Percentiles rank a stretch among this genome's conserved stretches.
These are phyloP conservation scores for Tephrocybe sp. DNA, from an alignment of 768 basidiomycete species.

Conservation along the genomic window DNA sequence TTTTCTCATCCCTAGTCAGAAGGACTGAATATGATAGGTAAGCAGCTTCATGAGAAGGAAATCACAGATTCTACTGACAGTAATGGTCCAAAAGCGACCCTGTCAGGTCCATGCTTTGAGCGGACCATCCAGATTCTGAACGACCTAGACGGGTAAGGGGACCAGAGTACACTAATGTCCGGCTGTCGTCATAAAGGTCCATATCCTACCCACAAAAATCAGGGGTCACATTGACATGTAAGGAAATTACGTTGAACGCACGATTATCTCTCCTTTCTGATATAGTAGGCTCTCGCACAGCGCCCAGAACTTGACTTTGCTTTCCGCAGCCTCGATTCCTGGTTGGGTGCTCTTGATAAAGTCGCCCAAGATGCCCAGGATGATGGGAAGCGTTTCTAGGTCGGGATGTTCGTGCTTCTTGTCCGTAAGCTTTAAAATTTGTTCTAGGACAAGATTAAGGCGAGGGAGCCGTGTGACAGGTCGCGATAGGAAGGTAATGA, in stretches of 20 bases:
- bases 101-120: slow-evolving; percentile 69
- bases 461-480: slow-evolving; percentile 90
- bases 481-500: slow-evolving; percentile 80
- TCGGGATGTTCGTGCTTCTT: slow-evolving; percentile 76
- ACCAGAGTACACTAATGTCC: slow-evolving; percentile 70
- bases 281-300: slow-evolving; percentile 75
- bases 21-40: slow-evolving; percentile 46
- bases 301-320: slow-evolving; percentile 86
- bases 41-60: neutral
- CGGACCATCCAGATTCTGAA: slow-evolving; percentile 72
- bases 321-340: slow-evolving; percentile 88
- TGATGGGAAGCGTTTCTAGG: slow-evolving; percentile 71
- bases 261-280: slow-evolving; percentile 81
- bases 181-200: slow-evolving; percentile 75
- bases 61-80: slow-evolving; percentile 42
- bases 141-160: slow-evolving; percentile 59
- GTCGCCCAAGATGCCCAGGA: slow-evolving; percentile 64
- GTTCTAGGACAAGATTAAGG: slow-evolving; percentile 71
- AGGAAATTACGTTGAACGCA: slow-evolving; percentile 40
- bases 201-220: slow-evolving; percentile 57
- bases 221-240: neutral
- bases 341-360: slow-evolving; percentile 86
- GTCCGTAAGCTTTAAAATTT: slow-evolving; percentile 64
- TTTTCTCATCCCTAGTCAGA: slow-evolving; percentile 61
- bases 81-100: slow-evolving; percentile 77